phyloP scores from a whole-genome alignment of 2,329 filamentous ascomycete genomes.

The Arachnomyces sp. region DNA sequence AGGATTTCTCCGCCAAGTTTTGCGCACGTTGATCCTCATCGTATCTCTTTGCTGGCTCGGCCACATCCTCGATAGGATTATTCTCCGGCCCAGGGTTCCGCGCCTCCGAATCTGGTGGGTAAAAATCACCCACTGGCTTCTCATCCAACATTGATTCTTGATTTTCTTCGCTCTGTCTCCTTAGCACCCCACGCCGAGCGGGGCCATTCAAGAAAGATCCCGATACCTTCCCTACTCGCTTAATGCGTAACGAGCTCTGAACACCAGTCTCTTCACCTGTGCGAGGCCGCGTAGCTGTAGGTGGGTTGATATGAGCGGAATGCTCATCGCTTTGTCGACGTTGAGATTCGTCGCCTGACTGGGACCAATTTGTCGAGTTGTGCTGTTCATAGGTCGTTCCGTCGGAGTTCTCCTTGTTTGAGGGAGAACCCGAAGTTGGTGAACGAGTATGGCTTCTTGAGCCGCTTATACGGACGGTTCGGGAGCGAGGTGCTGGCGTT shows the following conservation, averaged over 20 bases:
- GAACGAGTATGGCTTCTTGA: slow-evolving; percentile 35
- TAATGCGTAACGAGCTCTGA: slow-evolving; percentile 68
- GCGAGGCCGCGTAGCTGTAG: slow-evolving; percentile 31
- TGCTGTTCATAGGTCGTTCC: too few relatives aligned
- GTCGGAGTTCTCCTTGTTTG: slow-evolving; percentile 3
- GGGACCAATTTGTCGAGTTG: slow-evolving; percentile 12
- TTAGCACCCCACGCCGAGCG: slow-evolving; percentile 61
- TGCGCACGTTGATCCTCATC: too few relatives aligned
- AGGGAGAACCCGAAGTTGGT: slow-evolving; percentile 30
- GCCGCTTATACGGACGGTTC: slow-evolving; percentile 34
- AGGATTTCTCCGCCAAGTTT: too few relatives aligned
- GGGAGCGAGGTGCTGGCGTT: slow-evolving; percentile 38
- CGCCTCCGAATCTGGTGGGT: slow-evolving; percentile 7
- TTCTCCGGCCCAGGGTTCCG: slow-evolving; percentile 16
- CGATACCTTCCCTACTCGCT: slow-evolving; percentile 64
- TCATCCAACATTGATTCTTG: slow-evolving; percentile 30
- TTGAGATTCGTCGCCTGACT: slow-evolving; percentile 25
- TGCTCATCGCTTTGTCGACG: slow-evolving; percentile 28
- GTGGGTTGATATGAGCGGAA: slow-evolving; percentile 22
- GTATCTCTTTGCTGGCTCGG: slow-evolving; percentile 12
- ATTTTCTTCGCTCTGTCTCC: slow-evolving; percentile 57
- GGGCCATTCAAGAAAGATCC: slow-evolving; percentile 74
- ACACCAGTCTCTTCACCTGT: slow-evolving; percentile 56
- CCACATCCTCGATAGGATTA: slow-evolving; percentile 22
- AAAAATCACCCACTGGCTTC: slow-evolving; percentile 17